These are phyloP conservation scores for Brachypodium distachyon DNA, from an alignment of 202 grass and related monocot genomes.

Conservation along the genomic window DNA sequence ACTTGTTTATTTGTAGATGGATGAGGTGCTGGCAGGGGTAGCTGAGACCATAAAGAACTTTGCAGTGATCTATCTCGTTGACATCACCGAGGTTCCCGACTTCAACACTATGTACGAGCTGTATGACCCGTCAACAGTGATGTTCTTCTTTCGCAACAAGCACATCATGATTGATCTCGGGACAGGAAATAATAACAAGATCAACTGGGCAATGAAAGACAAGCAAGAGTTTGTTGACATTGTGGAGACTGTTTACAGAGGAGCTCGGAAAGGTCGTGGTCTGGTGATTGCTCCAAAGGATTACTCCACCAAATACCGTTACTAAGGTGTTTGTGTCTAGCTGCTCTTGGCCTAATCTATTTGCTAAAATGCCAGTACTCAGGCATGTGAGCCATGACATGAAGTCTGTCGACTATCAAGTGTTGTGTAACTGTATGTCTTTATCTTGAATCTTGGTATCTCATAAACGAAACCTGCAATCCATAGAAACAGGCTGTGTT, in stretches of 20 bases:
- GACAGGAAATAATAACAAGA: neutral
- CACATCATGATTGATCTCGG: neutral
- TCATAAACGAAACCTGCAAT: neutral
- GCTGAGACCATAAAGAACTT: neutral
- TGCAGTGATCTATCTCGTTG: neutral
- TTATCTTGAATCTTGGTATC: neutral
- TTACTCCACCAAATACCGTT: neutral
- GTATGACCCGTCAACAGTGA: neutral
- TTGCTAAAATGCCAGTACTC: neutral
- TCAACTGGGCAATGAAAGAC: neutral
- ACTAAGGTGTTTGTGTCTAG: neutral
- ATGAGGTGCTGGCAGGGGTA: neutral
- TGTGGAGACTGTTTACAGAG: neutral
- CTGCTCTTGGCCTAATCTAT: neutral
- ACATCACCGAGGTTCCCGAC: neutral
- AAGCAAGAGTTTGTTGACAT: neutral
- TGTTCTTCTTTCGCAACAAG: neutral
- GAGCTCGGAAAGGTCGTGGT: neutral
- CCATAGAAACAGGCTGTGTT: neutral
- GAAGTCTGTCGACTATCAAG: neutral
- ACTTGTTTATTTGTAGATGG: neutral
- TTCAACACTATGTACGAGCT: neutral
- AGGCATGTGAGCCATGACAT: neutral
- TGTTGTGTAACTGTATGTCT: neutral
- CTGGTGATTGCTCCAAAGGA: neutral